These are phyloP conservation scores for Chlamydomonas reinhardtii DNA, from an alignment of 163 green algal species.

Conservation along the genomic window DNA sequence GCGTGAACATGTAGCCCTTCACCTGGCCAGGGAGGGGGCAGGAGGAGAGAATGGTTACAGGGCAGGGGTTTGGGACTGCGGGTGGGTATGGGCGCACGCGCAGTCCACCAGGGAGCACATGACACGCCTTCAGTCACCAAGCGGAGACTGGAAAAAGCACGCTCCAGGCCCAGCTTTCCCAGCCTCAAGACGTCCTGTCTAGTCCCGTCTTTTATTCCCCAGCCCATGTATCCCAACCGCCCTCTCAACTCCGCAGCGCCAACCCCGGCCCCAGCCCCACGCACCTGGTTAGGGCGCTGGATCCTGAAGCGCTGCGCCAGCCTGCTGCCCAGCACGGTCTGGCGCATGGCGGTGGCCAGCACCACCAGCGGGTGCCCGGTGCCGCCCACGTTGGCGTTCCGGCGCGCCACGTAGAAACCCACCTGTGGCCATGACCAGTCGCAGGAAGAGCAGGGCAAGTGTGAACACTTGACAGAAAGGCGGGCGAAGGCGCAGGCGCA, in stretches of 20 bases:
- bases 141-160: too few relatives aligned
- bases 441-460: not conserved
- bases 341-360: constrained; percentile 49
- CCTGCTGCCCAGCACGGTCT: not conserved
- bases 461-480: too few relatives aligned
- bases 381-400: constrained; percentile 27
- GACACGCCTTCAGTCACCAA: too few relatives aligned
- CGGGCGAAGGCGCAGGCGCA: too few relatives aligned
- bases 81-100: too few relatives aligned
- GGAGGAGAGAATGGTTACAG: not conserved
- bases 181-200: too few relatives aligned
- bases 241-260: too few relatives aligned
- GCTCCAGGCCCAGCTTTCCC: too few relatives aligned
- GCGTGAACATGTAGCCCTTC: constrained; percentile 27
- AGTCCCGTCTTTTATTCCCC: too few relatives aligned
- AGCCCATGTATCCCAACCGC: too few relatives aligned
- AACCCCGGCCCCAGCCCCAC: not conserved
- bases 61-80: not conserved
- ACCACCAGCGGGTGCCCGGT: constrained; percentile 52
- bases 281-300: constrained; percentile 51
- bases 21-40: constrained; percentile 5
- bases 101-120: too few relatives aligned
- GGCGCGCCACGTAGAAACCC: constrained; percentile 55
- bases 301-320: constrained; percentile 30
- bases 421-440: not conserved